Evolutionary conservation across 306 rosid species (phyloP), one percentile per base, ranked within the genome.

Genomic region (Urtica urens): DNA sequence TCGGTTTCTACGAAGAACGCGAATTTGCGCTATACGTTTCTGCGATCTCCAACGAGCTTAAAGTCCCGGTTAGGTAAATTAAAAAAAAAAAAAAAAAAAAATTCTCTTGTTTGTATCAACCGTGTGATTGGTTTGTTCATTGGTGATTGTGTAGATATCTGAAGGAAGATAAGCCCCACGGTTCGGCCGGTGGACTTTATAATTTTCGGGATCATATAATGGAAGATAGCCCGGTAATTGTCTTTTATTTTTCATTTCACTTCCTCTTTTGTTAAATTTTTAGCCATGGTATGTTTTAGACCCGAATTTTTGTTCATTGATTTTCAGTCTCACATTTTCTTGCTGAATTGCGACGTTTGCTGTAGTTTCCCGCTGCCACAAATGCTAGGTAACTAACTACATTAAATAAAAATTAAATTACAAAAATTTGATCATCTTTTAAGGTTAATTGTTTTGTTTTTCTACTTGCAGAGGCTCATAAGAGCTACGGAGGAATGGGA

Each of bases 1-100:
- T 90, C 71, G 95, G 99, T 38, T 90, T 90, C 77, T 85, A 90
- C 1, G 95, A 90, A 66, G 99, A 85, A 56, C 99, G 94, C 15
- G 99, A 90, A 52, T 79, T 90, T 7, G 81, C 99, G 0, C 63
- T 85, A 38, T 85, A 79, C 44, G 81, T 80, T 0, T 90, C 96
- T 11, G 75, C 99, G 16, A 75, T 90, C 63, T 90, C 99, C n/a
- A 81, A 75, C 55, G 95, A 90, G 65, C 94, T 90, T 35, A 85
- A 75, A 69, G 60, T 90, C 45, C 95, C 99, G 34, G 92, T 90
- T 47, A 90, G 94, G 94, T 78, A 46, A 51, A 52, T 17, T 49
- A 15, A 41, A 24, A 10, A 42, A 64, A 24, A 22, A 58, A 55
- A 24, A 17, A 35, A n/a, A n/a, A n/a, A n/a, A n/a, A n/a, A 35